These are phyloP conservation scores for Bipolaris cookei DNA, from an alignment of 2,329 filamentous ascomycete genomes.

Conservation along the genomic window DNA sequence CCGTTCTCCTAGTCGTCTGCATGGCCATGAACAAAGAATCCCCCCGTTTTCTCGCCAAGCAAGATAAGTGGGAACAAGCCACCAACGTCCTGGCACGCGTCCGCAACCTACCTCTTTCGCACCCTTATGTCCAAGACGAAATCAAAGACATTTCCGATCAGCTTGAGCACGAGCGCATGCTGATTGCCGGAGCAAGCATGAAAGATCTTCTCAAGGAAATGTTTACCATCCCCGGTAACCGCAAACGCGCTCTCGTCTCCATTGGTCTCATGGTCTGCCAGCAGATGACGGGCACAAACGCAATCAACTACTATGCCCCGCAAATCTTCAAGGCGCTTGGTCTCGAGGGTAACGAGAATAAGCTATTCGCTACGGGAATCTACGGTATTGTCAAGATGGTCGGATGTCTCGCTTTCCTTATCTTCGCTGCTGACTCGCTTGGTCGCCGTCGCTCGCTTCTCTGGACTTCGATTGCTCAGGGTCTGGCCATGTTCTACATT, in stretches of 20 bases:
- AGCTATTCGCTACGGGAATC: slow-evolving; percentile 74
- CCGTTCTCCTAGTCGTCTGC: slow-evolving; percentile 63
- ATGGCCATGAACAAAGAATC: slow-evolving; percentile 71
- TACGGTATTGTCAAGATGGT: slow-evolving; percentile 75
- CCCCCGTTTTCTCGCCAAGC: slow-evolving; percentile 70
- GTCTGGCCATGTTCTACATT: slow-evolving; percentile 70
- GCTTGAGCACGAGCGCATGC: slow-evolving; percentile 61
- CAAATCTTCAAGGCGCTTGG: slow-evolving; percentile 72
- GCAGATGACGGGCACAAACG: slow-evolving; percentile 69
- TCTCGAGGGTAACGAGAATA: slow-evolving; percentile 61
- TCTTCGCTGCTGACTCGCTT: slow-evolving; percentile 72
- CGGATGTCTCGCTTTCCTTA: slow-evolving; percentile 67
- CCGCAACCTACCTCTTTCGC: slow-evolving; percentile 56
- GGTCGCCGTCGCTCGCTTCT: slow-evolving; percentile 68
- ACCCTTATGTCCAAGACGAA: slow-evolving; percentile 48
- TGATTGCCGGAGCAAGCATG: slow-evolving; percentile 59
- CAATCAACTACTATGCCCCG: slow-evolving; percentile 69
- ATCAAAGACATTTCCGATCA: slow-evolving; percentile 48
- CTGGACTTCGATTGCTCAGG: slow-evolving; percentile 69
- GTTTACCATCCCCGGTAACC: slow-evolving; percentile 58
- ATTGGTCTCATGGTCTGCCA: slow-evolving; percentile 71
- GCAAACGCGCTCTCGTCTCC: slow-evolving; percentile 68
- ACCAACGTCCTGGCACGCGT: slow-evolving; percentile 62
- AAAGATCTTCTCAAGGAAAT: slow-evolving; percentile 50
- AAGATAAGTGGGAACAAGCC: slow-evolving; percentile 72